Evolutionary conservation across 768 basidiomycete species (phyloP).

Genomic region (Suillus ampliporus): DNA sequence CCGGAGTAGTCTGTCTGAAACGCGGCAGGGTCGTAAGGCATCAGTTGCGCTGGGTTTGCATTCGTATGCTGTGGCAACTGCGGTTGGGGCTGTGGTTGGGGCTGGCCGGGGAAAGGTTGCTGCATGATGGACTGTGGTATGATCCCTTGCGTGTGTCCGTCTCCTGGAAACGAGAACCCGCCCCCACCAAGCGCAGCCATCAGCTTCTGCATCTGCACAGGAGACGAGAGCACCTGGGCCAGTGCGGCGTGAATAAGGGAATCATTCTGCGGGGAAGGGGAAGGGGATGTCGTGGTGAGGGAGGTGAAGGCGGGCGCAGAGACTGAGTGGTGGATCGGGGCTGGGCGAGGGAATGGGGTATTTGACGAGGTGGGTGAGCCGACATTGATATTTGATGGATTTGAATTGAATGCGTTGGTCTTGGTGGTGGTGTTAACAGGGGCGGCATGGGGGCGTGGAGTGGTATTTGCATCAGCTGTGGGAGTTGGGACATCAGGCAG

Average conservation of each 20-base stretch:
- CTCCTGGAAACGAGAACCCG: conserved; percentile 6
- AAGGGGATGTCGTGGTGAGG: conserved; percentile 8
- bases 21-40: conserved; percentile 29
- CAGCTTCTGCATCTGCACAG: conserved; percentile 63
- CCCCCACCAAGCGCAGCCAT: conserved; percentile 45
- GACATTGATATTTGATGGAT: conserved; percentile 4
- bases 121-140: conserved; percentile 30
- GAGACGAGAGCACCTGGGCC: conserved; percentile 54
- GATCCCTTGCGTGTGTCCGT: conserved; percentile 4
- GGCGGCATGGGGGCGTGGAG: conserved; percentile 18
- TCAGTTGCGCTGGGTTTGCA: conserved; percentile 21
- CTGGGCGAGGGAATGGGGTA: conserved; percentile 32
- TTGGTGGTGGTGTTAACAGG: conserved; percentile 20
- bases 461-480: conserved; percentile 13
- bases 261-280: conserved; percentile 37
- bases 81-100: conserved; percentile 20
- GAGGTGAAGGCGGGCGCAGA: conserved; percentile 10
- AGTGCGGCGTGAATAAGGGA: conserved; percentile 55
- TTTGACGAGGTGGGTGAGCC: conserved; percentile 6
- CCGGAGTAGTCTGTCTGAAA: conserved; percentile 24
- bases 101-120: conserved; percentile 26
- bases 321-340: conserved; percentile 5
- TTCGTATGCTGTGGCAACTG: conserved; percentile 2
- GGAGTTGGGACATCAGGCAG: conserved; percentile 24
- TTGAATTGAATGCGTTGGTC: conserved; percentile 20